Evolutionary conservation across 2,329 filamentous ascomycete genomes (phyloP).

Genomic region (Claviceps arundinis): DNA sequence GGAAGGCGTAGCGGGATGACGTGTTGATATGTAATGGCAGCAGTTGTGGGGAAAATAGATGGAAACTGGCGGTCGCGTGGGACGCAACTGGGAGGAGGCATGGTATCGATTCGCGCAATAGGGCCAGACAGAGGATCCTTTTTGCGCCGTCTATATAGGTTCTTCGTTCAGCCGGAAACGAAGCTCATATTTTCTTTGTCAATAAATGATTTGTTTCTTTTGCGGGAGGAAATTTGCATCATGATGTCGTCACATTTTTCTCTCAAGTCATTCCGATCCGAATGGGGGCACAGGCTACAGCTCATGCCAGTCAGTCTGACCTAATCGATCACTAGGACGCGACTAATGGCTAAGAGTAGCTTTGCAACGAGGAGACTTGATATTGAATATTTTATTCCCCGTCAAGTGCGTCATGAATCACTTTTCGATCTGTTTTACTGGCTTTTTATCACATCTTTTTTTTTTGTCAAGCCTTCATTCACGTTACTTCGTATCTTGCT

Average conservation of each 20-base stretch:
- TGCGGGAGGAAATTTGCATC: not conserved
- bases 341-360: not conserved
- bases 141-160: conserved; percentile 9
- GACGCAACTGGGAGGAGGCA: not conserved
- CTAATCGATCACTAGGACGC: not conserved
- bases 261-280: too few relatives aligned
- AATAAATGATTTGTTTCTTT: not conserved
- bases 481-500: too few relatives aligned
- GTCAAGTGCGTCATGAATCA: too few relatives aligned
- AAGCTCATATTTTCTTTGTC: conserved; percentile 7
- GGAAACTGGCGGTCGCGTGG: not conserved
- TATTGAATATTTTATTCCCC: too few relatives aligned
- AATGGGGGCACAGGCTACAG: too few relatives aligned
- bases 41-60: not conserved
- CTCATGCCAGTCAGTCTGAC: not conserved
- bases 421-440: not conserved
- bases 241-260: not conserved
- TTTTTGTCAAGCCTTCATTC: too few relatives aligned
- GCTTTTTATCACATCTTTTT: too few relatives aligned
- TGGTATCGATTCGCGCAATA: not conserved
- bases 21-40: not conserved
- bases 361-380: not conserved
- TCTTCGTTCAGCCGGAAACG: conserved; percentile 4
- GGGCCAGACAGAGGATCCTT: not conserved
- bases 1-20: conserved; percentile 54